These are phyloP conservation scores for Trichosporon faecale DNA, from an alignment of 1,284 basidiomycete genomes.

Conservation along the genomic window DNA sequence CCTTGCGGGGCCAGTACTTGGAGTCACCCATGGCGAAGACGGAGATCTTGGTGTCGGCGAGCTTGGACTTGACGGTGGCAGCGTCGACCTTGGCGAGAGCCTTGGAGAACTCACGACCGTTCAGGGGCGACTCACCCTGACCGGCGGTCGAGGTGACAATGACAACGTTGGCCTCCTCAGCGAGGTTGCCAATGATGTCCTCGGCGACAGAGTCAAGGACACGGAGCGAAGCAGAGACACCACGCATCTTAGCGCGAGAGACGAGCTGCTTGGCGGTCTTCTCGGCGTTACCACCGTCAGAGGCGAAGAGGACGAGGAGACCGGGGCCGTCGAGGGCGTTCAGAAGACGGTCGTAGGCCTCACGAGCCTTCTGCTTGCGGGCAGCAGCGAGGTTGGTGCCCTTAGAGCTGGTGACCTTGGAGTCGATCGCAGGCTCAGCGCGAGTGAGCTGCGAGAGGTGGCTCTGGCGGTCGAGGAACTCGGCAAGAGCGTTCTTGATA, in stretches of 20 bases:
- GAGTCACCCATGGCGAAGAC: conserved; percentile 97
- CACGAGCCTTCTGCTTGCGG: conserved; percentile 76
- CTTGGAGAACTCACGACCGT: conserved; percentile 88
- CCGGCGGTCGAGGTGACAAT: conserved; percentile 97
- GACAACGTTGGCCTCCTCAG: conserved; percentile 65
- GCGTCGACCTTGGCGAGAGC: conserved; percentile 66
- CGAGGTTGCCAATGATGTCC: conserved; percentile 60
- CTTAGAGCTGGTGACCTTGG: conserved; percentile 78
- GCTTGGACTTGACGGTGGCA: conserved; percentile 48
- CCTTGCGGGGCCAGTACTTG: conserved; percentile 97
- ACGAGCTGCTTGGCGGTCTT: conserved; percentile 89
- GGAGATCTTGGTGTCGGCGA: conserved; percentile 64
- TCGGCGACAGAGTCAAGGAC: conserved; percentile 68
- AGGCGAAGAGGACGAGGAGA: conserved; percentile 83
- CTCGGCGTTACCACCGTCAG: conserved; percentile 91
- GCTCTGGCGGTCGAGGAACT: conserved; percentile 94
- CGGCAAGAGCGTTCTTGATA: conserved; percentile 89
- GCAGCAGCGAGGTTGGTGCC: conserved; percentile 81
- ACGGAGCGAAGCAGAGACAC: conserved; percentile 71
- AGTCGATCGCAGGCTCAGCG: conserved; percentile 70
- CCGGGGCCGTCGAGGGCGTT: conserved; percentile 85
- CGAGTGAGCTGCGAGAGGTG: conserved; percentile 89
- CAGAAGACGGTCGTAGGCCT: conserved; percentile 81
- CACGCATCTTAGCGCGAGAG: conserved; percentile 77
- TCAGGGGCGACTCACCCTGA: conserved; percentile 96